Base-by-base conservation (phyloP, 1,284 basidiomycete species). In the Ceratobasidium sp. region DNA sequence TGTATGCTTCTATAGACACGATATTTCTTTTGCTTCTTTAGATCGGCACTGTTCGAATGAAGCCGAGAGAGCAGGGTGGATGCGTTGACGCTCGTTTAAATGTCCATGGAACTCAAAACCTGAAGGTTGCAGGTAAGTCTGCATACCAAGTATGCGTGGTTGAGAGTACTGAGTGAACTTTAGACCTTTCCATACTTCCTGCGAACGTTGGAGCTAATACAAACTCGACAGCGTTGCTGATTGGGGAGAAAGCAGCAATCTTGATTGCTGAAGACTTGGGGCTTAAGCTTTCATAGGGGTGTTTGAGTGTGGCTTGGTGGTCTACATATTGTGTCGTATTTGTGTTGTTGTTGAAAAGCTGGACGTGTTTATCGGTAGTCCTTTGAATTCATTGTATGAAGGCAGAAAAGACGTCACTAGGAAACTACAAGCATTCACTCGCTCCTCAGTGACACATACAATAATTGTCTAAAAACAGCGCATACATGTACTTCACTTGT, bases 31-130 rank as follows among this genome's bases (percentile, higher is more conserved):
- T 18, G 26, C 9, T 32, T 32, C 6, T 13, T 11, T 73, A 88
- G 87, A 82, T 87, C 41, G 88, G 88, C 16, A 91, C 89, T 0
- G 91, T 89, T 75, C 85, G 87, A 0, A 91, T 91, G 89, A 89
- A 87, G 77, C 82, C 86, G 0, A 83, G 85, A 26, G 83, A 84
- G 14, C 73, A 82, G 64, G 84, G 84, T 3, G 90, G 89, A 11
- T 90, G 91, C 0, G 88, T 91, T 7, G 88, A 91, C 75, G 74
- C 84, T 3, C 82, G 80, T 1, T 78, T 92, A 58, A 88, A 88
- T 77, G 89, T 91, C 0, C 89, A 91, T 76, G 89, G 89, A 8
- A 83, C 88, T 5, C 75, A 81, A 55, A 82, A 84, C 26, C 80
- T 91, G 64, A 91, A 91, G 80, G 83, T 91, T 32, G 87, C 86